These are phyloP conservation scores for Phytophthora tubulina DNA, from an alignment of 352 stramenopile species.

Conservation along the genomic window DNA sequence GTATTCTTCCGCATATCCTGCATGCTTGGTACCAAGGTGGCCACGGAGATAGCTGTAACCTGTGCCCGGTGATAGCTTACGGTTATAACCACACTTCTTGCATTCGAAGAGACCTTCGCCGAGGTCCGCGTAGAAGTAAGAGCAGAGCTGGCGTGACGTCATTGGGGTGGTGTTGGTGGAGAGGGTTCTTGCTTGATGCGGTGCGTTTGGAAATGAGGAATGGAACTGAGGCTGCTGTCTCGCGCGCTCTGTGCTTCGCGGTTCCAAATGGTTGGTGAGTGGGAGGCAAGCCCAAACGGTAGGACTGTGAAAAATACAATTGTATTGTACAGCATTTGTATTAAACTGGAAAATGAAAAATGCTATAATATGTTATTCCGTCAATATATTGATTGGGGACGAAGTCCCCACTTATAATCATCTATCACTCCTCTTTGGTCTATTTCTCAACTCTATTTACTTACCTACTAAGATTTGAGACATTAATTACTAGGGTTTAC, in stretches of 20 bases:
- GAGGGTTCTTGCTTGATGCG: background rate
- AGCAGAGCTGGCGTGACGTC: constrained; percentile 6
- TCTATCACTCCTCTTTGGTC: too few relatives aligned
- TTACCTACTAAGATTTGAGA: too few relatives aligned
- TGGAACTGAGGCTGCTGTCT: background rate
- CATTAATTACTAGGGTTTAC: too few relatives aligned
- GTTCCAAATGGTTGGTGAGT: background rate
- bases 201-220: background rate
- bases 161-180: background rate
- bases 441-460: too few relatives aligned
- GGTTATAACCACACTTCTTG: constrained; percentile 20
- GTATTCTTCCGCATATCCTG: constrained; percentile 12
- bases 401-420: too few relatives aligned
- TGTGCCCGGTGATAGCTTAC: constrained; percentile 10
- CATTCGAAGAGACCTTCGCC: constrained; percentile 15
- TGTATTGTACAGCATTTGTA: background rate
- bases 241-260: background rate
- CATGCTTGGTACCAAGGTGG: constrained; percentile 13
- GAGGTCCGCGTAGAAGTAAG: constrained; percentile 16
- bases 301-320: background rate
- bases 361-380: background rate
- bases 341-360: background rate
- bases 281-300: background rate
- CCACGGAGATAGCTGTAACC: constrained; percentile 17
- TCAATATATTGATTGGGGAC: background rate